These are phyloP conservation scores for Clonostachys rosea DNA, from an alignment of 2,329 filamentous ascomycete species.

Conservation along the genomic window DNA sequence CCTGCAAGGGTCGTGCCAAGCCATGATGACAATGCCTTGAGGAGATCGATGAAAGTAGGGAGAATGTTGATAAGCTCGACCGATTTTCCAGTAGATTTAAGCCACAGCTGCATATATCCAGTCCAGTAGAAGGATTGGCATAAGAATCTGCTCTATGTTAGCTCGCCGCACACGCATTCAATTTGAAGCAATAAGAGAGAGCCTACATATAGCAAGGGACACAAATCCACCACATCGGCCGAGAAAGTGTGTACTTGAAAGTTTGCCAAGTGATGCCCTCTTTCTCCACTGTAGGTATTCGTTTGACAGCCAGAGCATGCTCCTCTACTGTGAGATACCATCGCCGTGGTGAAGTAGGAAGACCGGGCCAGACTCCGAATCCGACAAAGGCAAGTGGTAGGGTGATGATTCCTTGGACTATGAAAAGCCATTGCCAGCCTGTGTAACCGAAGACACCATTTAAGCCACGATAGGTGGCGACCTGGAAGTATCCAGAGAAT, in stretches of 20 bases:
- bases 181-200: neutral
- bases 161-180: neutral
- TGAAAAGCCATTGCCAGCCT: conserved; percentile 34
- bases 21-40: conserved; percentile 16
- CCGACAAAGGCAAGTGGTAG: conserved; percentile 18
- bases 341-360: conserved; percentile 11
- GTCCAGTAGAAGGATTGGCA: conserved; percentile 15
- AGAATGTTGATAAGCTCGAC: conserved; percentile 17
- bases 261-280: conserved; percentile 15
- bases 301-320: conserved; percentile 11
- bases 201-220: conserved; percentile 13
- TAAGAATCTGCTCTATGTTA: conserved; percentile 10
- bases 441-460: conserved; percentile 34
- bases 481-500: conserved; percentile 18
- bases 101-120: conserved; percentile 19
- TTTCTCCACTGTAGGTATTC: conserved; percentile 11
- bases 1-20: conserved; percentile 17
- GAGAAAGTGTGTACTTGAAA: conserved; percentile 13
- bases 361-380: conserved; percentile 16
- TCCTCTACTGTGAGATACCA: conserved; percentile 15
- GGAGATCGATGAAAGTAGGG: conserved; percentile 16
- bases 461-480: conserved; percentile 28
- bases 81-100: conserved; percentile 11
- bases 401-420: conserved; percentile 25
- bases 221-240: conserved; percentile 16